These are phyloP conservation scores for Rhizopogon vesiculosus DNA, from an alignment of 768 basidiomycete genomes.

Conservation along the genomic window DNA sequence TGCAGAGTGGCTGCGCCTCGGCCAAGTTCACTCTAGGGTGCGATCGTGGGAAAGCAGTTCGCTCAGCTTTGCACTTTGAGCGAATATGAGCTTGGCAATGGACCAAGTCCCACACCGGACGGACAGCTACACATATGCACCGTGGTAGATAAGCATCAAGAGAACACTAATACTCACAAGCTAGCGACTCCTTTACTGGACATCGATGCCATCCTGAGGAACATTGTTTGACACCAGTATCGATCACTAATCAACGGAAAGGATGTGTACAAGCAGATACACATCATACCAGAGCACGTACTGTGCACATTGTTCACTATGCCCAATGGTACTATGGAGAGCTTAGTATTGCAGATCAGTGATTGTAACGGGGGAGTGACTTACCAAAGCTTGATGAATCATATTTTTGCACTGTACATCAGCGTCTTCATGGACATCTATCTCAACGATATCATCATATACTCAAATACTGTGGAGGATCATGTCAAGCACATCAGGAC, in stretches of 20 bases:
- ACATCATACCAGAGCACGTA: slow-evolving; percentile 19
- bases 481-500: slow-evolving; percentile 7
- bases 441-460: slow-evolving; percentile 32
- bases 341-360: slow-evolving; percentile 26
- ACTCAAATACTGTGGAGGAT: slow-evolving; percentile 24
- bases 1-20: too few species aligned
- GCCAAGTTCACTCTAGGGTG: too few species aligned
- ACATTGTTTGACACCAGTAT: slow-evolving; percentile 14
- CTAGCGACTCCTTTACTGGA: slow-evolving; percentile 25
- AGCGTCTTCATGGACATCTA: slow-evolving; percentile 31
- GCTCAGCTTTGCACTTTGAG: too few species aligned
- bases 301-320: slow-evolving; percentile 25
- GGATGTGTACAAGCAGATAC: slow-evolving; percentile 29
- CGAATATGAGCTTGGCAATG: too few species aligned
- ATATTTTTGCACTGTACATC: slow-evolving; percentile 27
- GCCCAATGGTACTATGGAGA: slow-evolving; percentile 31
- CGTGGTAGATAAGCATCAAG: slow-evolving; percentile 21
- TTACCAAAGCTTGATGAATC: slow-evolving; percentile 40
- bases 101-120: too few species aligned
- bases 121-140: slow-evolving; percentile 14
- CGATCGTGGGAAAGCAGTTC: too few species aligned
- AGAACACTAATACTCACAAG: slow-evolving; percentile 28
- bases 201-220: slow-evolving; percentile 19
- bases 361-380: slow-evolving; percentile 32
- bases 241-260: slow-evolving; percentile 23